A percentile compares a stretch with the other conserved stretches of the same genome.
phyloP scores from a whole-genome alignment of 768 basidiomycete species.

The Boletus reticulatus region DNA sequence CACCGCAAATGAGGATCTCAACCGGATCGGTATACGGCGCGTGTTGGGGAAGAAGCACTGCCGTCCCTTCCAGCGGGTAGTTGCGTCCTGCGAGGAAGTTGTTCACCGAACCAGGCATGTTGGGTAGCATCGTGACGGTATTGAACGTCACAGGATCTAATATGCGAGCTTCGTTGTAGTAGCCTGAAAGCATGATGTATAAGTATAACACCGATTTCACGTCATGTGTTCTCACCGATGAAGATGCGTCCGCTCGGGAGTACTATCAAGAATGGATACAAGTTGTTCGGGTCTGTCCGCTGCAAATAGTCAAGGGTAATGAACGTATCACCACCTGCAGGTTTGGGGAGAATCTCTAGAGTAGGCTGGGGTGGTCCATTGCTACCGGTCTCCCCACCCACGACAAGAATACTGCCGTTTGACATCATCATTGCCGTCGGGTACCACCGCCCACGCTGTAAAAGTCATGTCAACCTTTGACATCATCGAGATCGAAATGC shows the following conservation, averaged over 20 bases:
- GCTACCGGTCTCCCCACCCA: constrained; percentile 73
- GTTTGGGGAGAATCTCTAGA: constrained; percentile 69
- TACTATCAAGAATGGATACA: constrained; percentile 76
- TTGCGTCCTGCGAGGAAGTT: constrained; percentile 72
- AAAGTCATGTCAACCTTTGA: background rate
- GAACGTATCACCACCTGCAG: constrained; percentile 58
- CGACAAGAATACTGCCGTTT: constrained; percentile 71
- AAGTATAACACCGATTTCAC: background rate
- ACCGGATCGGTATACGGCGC: constrained; percentile 75
- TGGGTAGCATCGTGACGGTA: constrained; percentile 60
- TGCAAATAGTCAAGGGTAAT: constrained; percentile 62
- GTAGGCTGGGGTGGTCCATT: constrained; percentile 66
- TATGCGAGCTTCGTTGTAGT: constrained; percentile 81
- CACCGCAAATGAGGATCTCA: constrained; percentile 72
- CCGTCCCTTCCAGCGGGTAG: constrained; percentile 74
- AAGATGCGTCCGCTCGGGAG: constrained; percentile 71
- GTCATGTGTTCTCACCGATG: constrained; percentile 48
- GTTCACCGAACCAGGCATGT: constrained; percentile 72
- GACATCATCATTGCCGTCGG: constrained; percentile 64
- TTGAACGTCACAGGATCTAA: constrained; percentile 64
- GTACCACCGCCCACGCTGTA: constrained; percentile 70
- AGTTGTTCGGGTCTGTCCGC: constrained; percentile 75
- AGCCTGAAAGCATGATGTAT: constrained; percentile 40
- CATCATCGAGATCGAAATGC: too few relatives aligned
- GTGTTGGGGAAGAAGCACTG: constrained; percentile 64